Evolutionary conservation across 208 protist genomes (phyloP).

Genomic region (Wallacemonas sp.): DNA sequence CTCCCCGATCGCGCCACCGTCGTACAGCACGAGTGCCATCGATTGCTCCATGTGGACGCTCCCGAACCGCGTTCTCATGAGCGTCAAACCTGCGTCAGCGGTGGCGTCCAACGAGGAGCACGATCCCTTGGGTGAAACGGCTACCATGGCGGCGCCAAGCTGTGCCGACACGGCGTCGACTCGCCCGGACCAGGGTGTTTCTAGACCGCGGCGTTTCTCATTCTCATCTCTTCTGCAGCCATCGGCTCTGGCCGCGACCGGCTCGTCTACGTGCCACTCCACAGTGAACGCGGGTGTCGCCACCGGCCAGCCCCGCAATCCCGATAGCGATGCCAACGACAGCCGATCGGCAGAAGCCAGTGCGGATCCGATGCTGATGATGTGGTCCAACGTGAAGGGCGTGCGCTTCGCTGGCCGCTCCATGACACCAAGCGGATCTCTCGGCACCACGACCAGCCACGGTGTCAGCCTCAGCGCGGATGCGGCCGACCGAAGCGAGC

Average conservation of each 20-base stretch:
- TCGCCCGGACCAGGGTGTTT: no score
- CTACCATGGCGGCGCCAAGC: no score
- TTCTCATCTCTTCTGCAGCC: background rate
- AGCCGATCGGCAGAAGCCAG: background rate
- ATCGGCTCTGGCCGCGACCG: no score
- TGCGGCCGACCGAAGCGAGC: constrained; percentile 4
- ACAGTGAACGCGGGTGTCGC: no score
- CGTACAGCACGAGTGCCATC: constrained; percentile 11
- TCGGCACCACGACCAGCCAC: constrained; percentile 9
- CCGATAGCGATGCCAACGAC: background rate
- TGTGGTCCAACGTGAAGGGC: background rate
- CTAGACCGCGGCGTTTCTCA: background rate
- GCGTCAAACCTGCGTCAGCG: no score
- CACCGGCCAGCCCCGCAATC: no score
- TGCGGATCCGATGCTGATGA: background rate
- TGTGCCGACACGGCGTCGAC: no score
- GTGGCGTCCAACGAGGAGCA: no score
- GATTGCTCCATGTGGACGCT: constrained; percentile 7
- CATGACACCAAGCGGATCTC: background rate
- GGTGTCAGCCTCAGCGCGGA: constrained; percentile 7
- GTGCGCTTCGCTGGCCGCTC: background rate
- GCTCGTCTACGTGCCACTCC: no score
- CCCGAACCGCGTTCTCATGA: background rate
- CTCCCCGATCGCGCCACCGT: constrained; percentile 10
- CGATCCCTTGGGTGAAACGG: no score